phyloP scores from a whole-genome alignment of 768 basidiomycete genomes.

The Amanita thiersii region DNA sequence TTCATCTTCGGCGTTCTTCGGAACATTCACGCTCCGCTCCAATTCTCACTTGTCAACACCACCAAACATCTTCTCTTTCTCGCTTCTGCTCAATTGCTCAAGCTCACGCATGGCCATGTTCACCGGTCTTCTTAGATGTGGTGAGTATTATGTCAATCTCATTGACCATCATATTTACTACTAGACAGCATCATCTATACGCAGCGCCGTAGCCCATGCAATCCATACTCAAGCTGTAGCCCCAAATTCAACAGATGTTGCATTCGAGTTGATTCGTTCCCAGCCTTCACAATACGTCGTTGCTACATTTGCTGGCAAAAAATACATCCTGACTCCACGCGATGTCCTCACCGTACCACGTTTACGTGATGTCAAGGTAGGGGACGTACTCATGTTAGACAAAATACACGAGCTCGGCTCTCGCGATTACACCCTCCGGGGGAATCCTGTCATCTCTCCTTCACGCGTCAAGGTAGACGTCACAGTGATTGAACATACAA shows the following conservation, averaged over 20 bases:
- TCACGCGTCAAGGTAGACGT: conserved; percentile 68
- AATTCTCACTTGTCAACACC: conserved; percentile 18
- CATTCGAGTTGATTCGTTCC: conserved; percentile 76
- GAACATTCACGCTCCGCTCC: conserved; percentile 36
- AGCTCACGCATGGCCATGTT: conserved; percentile 18
- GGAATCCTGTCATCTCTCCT: conserved; percentile 62
- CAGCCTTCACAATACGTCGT: conserved; percentile 92
- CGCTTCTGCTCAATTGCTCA: conserved; percentile 4
- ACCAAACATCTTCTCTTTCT: conserved; percentile 11
- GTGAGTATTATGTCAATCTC: conserved; percentile 16
- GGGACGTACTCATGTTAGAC: conserved; percentile 75
- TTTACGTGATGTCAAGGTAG: conserved; percentile 78
- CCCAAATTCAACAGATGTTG: conserved; percentile 42
- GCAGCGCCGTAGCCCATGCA: conserved; percentile 12
- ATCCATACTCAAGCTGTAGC: conserved; percentile 17
- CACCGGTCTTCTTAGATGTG: conserved; percentile 20
- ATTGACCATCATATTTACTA: neutral
- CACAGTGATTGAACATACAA: conserved; percentile 97
- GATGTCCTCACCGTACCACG: conserved; percentile 93
- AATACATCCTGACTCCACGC: conserved; percentile 83
- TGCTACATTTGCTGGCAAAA: conserved; percentile 78
- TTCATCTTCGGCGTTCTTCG: conserved; percentile 35
- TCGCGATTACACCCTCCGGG: conserved; percentile 86
- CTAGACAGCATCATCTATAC: conserved; percentile 10
- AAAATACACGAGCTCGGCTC: conserved; percentile 93